These are phyloP conservation scores for Eutrema yunnanense DNA, from an alignment of 345 rosid genomes.

Conservation along the genomic window DNA sequence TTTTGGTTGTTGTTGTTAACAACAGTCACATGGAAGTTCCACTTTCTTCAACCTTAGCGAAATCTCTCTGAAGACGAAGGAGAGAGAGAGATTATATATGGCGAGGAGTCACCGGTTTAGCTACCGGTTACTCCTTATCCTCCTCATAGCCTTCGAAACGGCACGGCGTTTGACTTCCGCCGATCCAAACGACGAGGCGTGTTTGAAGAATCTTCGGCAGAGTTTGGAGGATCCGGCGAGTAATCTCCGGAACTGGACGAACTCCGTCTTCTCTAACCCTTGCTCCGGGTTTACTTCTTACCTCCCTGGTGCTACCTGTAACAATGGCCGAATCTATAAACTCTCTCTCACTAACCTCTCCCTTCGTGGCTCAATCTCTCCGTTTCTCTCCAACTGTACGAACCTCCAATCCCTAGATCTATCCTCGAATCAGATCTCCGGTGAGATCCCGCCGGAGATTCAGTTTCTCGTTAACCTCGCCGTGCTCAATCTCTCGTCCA, in stretches of 20 bases:
- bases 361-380: slow-evolving; percentile 78
- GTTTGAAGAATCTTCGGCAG: slow-evolving; percentile 47
- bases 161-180: slow-evolving; percentile 31
- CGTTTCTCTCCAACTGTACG: slow-evolving; percentile 79
- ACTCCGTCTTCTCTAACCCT: slow-evolving; percentile 51
- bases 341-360: slow-evolving; percentile 74
- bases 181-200: slow-evolving; percentile 76
- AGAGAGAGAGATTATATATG: not conserved
- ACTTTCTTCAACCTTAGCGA: slow-evolving; percentile 13
- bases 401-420: slow-evolving; percentile 90
- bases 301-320: slow-evolving; percentile 81
- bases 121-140: slow-evolving; percentile 26
- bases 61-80: not conserved
- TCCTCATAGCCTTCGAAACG: slow-evolving; percentile 27
- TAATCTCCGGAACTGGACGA: slow-evolving; percentile 81
- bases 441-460: slow-evolving; percentile 71
- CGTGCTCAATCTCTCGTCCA: slow-evolving; percentile 83
- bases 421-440: slow-evolving; percentile 73
- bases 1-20: too few relatives aligned
- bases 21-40: slow-evolving; percentile 15
- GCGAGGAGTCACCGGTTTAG: slow-evolving; percentile 32
- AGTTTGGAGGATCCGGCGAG: slow-evolving; percentile 58
- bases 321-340: slow-evolving; percentile 92
- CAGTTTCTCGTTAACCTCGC: slow-evolving; percentile 86
- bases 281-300: slow-evolving; percentile 80